Conservation (phyloP, 495 filamentous ascomycete genomes). For the Rusavskia elegans region DNA sequence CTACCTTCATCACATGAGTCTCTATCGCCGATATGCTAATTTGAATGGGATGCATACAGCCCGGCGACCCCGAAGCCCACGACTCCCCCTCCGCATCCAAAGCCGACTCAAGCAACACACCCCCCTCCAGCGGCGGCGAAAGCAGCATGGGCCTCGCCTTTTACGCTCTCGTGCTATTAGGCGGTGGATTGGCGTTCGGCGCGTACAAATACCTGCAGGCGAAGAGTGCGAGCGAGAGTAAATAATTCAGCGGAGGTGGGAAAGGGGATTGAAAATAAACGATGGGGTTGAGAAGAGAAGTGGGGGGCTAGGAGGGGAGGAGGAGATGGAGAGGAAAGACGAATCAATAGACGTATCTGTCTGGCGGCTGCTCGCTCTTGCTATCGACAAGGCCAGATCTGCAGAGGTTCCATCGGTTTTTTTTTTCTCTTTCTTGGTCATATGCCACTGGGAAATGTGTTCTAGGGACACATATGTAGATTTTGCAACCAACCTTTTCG, state of each 20-base stretch:
- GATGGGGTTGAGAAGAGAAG: too few species aligned
- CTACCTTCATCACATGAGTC: neutral
- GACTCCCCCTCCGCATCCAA: slow-evolving; percentile 26
- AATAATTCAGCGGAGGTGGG: slow-evolving; percentile 18
- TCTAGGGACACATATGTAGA: too few species aligned
- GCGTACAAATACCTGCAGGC: slow-evolving; percentile 77
- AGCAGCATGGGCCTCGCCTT: slow-evolving; percentile 58
- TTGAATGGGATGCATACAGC: slow-evolving; percentile 37
- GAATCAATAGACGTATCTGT: too few species aligned
- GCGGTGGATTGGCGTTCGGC: slow-evolving; percentile 59
- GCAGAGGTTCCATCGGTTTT: too few species aligned
- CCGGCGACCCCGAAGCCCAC: slow-evolving; percentile 70
- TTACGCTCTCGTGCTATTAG: slow-evolving; percentile 69
- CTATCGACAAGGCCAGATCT: too few species aligned
- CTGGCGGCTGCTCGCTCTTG: too few species aligned
- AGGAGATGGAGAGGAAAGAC: neutral
- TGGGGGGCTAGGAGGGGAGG: neutral
- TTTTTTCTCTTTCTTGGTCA: too few species aligned
- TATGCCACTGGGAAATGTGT: too few species aligned
- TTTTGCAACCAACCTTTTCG: too few species aligned
- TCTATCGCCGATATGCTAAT: too few species aligned
- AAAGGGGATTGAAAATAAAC: neutral
- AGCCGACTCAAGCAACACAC: slow-evolving; percentile 30
- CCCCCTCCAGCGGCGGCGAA: slow-evolving; percentile 17
- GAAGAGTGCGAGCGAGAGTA: slow-evolving; percentile 16